These are phyloP conservation scores for Nemania sp. DNA, from an alignment of 2,329 filamentous ascomycete genomes.

Conservation along the genomic window DNA sequence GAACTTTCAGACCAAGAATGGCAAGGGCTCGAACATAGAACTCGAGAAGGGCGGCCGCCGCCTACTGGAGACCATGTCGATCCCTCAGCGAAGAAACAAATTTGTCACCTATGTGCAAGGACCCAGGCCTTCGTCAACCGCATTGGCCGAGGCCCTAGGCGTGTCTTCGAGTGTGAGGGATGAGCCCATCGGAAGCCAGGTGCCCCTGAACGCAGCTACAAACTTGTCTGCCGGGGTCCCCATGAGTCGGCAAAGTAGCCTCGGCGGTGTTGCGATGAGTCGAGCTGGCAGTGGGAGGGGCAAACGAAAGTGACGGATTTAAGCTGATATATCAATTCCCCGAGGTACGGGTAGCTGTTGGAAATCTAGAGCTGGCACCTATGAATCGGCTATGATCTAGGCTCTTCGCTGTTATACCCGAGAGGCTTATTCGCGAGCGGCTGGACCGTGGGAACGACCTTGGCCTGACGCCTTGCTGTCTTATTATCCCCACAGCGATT, in stretches of 20 bases:
- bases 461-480: background rate
- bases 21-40: slow-evolving; percentile 61
- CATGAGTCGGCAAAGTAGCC: slow-evolving; percentile 62
- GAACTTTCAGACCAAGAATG: slow-evolving; percentile 59
- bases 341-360: background rate
- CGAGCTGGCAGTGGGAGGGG: slow-evolving; percentile 57
- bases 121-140: slow-evolving; percentile 53
- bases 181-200: slow-evolving; percentile 39
- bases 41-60: slow-evolving; percentile 57
- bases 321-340: background rate
- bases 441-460: background rate
- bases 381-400: background rate
- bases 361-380: background rate
- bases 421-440: no score
- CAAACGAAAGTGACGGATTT: slow-evolving; percentile 34
- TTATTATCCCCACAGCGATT: slow-evolving; percentile 1
- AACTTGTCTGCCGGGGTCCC: slow-evolving; percentile 46
- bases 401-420: no score
- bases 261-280: slow-evolving; percentile 61
- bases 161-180: slow-evolving; percentile 52
- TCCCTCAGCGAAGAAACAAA: slow-evolving; percentile 51
- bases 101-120: slow-evolving; percentile 55
- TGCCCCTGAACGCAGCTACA: slow-evolving; percentile 22
- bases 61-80: slow-evolving; percentile 59
- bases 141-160: slow-evolving; percentile 55